Conservation (phyloP, 352 stramenopile genomes). For the Lagenidium giganteum region DNA sequence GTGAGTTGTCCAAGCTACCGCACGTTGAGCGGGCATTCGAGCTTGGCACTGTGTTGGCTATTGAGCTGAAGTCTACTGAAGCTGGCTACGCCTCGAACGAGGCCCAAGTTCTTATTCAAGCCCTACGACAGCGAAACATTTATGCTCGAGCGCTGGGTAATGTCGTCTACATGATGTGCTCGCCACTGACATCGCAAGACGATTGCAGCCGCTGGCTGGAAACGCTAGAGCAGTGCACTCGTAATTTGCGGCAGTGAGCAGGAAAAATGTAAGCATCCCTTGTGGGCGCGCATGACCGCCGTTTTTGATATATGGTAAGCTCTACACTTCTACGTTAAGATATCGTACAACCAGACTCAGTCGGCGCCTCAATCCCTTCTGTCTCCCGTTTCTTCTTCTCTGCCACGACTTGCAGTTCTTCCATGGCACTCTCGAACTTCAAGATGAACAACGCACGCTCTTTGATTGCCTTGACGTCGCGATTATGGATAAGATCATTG, state of each 20-base stretch:
- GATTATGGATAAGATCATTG: slow-evolving; percentile 80
- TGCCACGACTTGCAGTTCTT: slow-evolving; percentile 54
- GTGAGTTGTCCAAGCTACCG: slow-evolving; percentile 38
- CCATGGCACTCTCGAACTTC: slow-evolving; percentile 50
- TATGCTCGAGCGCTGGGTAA: slow-evolving; percentile 80
- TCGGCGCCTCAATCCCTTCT: background rate
- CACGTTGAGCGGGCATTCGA: slow-evolving; percentile 63
- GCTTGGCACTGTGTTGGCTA: slow-evolving; percentile 72
- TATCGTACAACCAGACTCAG: slow-evolving; percentile 23
- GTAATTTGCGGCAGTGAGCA: slow-evolving; percentile 1
- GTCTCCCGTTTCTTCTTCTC: slow-evolving; percentile 52
- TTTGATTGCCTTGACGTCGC: slow-evolving; percentile 44
- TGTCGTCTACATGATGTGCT: slow-evolving; percentile 86
- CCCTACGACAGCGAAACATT: slow-evolving; percentile 55
- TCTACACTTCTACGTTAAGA: slow-evolving; percentile 10
- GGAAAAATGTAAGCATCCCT: too few species aligned
- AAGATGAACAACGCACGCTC: slow-evolving; percentile 61
- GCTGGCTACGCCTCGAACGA: slow-evolving; percentile 66
- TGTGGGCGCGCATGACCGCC: too few species aligned
- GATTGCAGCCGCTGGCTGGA: slow-evolving; percentile 60
- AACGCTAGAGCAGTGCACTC: slow-evolving; percentile 34
- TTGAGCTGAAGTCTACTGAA: slow-evolving; percentile 58
- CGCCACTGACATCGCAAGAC: slow-evolving; percentile 54
- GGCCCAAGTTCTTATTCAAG: slow-evolving; percentile 51
- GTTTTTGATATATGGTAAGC: too few species aligned